Percentiles rank a stretch among this genome's conserved stretches.
phyloP scores from a whole-genome alignment of 139 green algal genomes.

The Zygnema cylindricum region DNA sequence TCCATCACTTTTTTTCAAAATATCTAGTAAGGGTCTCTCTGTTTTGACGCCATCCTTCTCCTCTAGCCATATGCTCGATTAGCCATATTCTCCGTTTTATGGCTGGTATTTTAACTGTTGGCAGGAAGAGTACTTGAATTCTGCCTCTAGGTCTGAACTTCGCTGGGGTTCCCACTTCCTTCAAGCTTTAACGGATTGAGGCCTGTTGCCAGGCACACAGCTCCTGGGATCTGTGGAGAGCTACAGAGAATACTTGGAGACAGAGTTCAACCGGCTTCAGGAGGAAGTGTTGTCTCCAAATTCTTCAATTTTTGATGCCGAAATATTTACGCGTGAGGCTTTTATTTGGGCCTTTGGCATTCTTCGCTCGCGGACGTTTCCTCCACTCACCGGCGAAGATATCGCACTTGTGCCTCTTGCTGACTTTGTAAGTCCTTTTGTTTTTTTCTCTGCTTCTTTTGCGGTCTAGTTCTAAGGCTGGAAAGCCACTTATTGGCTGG shows the following conservation, averaged over 20 bases:
- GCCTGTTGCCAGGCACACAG: conserved; percentile 33
- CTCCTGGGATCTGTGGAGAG: conserved; percentile 22
- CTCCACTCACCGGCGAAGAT: conserved; percentile 71
- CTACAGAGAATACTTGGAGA: conserved; percentile 23
- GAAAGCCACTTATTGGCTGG: too few species aligned
- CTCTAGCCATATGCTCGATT: neutral
- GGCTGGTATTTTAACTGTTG: neutral
- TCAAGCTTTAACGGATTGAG: neutral
- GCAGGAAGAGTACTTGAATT: conserved; percentile 4
- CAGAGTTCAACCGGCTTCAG: conserved; percentile 5
- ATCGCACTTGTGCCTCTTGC: conserved; percentile 82
- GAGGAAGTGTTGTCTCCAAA: neutral
- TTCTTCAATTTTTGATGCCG: neutral
- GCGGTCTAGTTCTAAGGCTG: too few species aligned
- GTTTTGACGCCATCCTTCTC: too few species aligned
- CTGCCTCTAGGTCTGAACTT: too few species aligned
- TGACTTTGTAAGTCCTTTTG: conserved; percentile 72
- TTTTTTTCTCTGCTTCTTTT: too few species aligned
- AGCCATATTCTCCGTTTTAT: conserved; percentile 1
- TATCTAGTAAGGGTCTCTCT: too few species aligned
- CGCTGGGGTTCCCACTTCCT: too few species aligned
- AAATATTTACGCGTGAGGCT: conserved; percentile 67
- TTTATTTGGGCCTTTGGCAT: conserved; percentile 84
- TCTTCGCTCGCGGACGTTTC: conserved; percentile 74
- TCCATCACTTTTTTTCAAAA: too few species aligned